These are phyloP conservation scores for Glomus cerebriforme DNA, from an alignment of 192 early-diverging fungal species.

Conservation along the genomic window DNA sequence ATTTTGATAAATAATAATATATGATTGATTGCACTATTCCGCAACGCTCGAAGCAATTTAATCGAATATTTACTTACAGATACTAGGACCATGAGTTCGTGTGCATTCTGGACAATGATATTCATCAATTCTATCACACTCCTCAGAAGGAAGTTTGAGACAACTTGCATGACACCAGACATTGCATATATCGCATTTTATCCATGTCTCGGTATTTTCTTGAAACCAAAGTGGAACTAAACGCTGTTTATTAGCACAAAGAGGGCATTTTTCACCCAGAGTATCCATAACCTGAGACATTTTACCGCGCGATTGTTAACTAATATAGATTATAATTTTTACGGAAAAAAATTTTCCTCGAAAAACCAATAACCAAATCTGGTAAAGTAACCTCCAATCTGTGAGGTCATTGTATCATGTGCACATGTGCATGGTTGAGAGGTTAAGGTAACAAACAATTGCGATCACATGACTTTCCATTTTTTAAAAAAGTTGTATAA, in stretches of 20 bases:
- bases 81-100: slow-evolving; percentile 58
- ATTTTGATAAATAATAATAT: neutral
- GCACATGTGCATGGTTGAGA: no score
- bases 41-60: neutral
- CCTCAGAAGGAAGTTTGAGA: slow-evolving; percentile 54
- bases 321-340: no score
- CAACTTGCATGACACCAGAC: slow-evolving; percentile 71
- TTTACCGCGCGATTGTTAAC: no score
- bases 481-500: no score
- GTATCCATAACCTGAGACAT: neutral
- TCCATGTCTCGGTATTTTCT: slow-evolving; percentile 50
- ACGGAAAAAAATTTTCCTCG: no score
- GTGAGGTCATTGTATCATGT: no score
- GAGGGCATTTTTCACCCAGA: neutral
- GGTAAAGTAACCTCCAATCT: no score
- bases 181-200: slow-evolving; percentile 68
- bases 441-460: no score
- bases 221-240: slow-evolving; percentile 14
- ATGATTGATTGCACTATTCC: neutral
- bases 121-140: slow-evolving; percentile 63
- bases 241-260: slow-evolving; percentile 1
- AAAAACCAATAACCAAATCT: no score
- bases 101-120: slow-evolving; percentile 65
- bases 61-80: slow-evolving; percentile 37
- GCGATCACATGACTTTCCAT: no score